Base-by-base conservation (phyloP, 2,329 filamentous ascomycete genomes). In the Rutstroemia sp. region DNA sequence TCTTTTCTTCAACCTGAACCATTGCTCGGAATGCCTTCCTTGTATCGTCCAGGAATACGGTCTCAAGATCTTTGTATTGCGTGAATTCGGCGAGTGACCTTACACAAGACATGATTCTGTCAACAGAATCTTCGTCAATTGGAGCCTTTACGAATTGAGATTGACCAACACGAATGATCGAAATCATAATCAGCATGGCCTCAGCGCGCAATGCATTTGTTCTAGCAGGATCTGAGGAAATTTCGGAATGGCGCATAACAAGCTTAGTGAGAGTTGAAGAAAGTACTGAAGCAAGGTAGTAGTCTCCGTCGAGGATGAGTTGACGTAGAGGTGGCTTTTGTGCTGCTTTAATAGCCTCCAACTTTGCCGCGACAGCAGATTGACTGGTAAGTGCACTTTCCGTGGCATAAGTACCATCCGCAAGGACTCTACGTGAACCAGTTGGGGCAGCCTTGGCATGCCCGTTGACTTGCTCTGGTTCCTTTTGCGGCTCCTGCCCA, bases 141-240 rank as follows among this genome's bases (percentile, higher is more conserved):
- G 91, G 89, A 1, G 90, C 88, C 76, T 97, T 97, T 69, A 95
- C 94, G 65, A 99, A 99, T 62, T 96, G 90, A n/a, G 92, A 97
- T 73, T 99, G 94, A 42, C 94, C 94, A 59, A 96, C 94, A 50
- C 94, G 91, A 63, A 99, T 90, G 64, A 99, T 95, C 5, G 94
- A 97, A 65, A 99, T 96, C 92, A 97, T 96, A 70, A 99, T 97
- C 53, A 99, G 81, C 94, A 99, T 99, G 46, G 94, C 94, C 73
- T 99, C 94, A 3, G 94, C 94, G 50, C 90, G 87, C 25, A 99
- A 81, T 30, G 92, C 92, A 66, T 99, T 99, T 30, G 92, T 97
- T 40, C 94, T 87, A 45, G 89, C 88, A 45, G 79, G 74, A 66
- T 96, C 92, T 23, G 87, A 77, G 1, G 92, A 96, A 58, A 97